phyloP scores from a whole-genome alignment of 2,329 filamentous ascomycete genomes.

The Chaetomium sp. region DNA sequence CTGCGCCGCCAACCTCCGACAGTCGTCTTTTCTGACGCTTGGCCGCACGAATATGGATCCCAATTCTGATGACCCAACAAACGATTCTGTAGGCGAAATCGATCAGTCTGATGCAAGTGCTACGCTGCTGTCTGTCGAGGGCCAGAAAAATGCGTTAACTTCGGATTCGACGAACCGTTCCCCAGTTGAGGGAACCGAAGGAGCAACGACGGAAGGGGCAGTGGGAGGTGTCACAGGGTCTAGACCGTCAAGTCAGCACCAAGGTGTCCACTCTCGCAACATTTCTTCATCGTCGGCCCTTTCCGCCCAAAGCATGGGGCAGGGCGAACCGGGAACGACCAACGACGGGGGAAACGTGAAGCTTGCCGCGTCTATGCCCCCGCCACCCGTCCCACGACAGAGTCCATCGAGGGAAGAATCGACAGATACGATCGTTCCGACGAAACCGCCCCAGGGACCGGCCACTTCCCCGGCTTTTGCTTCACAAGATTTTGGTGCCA shows the following conservation, averaged over 20 bases:
- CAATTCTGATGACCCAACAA: neutral
- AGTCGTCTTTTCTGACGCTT: neutral
- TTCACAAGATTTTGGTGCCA: constrained; percentile 27
- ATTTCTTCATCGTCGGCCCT: constrained; percentile 34
- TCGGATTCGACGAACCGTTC: neutral
- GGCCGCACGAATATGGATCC: neutral
- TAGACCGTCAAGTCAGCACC: neutral
- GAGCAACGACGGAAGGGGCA: neutral
- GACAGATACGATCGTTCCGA: constrained; percentile 18
- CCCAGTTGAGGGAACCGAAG: neutral
- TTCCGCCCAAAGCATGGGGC: constrained; percentile 47
- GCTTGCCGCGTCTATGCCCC: constrained; percentile 62
- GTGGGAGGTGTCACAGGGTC: neutral
- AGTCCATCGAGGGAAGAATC: constrained; percentile 27
- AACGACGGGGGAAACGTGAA: constrained; percentile 56
- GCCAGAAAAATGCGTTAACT: neutral
- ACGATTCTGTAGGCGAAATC: neutral
- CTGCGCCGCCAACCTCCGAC: neutral
- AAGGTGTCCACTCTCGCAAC: constrained; percentile 28
- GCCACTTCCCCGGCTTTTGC: constrained; percentile 4
- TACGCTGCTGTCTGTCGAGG: neutral
- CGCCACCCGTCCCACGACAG: constrained; percentile 31
- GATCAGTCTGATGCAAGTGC: neutral
- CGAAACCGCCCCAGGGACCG: constrained; percentile 26
- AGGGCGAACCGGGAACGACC: constrained; percentile 54